Conservation (phyloP, 805 yeast genomes). For the Kregervanrija fluxuum region DNA sequence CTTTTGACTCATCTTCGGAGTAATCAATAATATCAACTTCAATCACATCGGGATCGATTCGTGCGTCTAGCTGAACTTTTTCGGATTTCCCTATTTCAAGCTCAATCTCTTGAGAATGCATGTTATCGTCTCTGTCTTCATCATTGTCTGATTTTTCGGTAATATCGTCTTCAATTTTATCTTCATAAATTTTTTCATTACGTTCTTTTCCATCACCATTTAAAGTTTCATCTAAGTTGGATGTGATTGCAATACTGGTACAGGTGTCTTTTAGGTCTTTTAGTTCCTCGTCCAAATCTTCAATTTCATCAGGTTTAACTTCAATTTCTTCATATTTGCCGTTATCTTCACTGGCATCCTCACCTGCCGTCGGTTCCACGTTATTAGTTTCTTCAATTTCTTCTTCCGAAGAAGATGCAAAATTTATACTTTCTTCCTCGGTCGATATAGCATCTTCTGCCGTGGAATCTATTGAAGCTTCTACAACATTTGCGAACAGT, state of each 20-base stretch:
- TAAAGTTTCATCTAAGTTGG: too few species aligned
- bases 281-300: too few species aligned
- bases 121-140: not conserved
- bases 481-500: too few species aligned
- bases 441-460: not conserved
- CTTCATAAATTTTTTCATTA: not conserved
- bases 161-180: slow-evolving; percentile 6
- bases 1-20: not conserved
- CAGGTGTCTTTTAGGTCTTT: too few species aligned
- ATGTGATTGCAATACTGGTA: too few species aligned
- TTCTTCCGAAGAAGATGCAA: not conserved
- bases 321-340: not conserved
- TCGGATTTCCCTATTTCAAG: too few species aligned
- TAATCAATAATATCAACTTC: slow-evolving; percentile 4
- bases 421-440: not conserved
- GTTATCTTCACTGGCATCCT: not conserved
- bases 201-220: not conserved
- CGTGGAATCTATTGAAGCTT: not conserved
- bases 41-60: not conserved
- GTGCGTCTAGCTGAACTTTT: not conserved
- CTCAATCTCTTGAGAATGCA: too few species aligned
- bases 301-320: too few species aligned
- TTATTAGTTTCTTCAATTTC: not conserved
- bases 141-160: not conserved
- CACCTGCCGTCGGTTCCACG: not conserved